These are phyloP conservation scores for Kodamaea derodonti DNA, from an alignment of 1,139 yeast species.

Conservation along the genomic window DNA sequence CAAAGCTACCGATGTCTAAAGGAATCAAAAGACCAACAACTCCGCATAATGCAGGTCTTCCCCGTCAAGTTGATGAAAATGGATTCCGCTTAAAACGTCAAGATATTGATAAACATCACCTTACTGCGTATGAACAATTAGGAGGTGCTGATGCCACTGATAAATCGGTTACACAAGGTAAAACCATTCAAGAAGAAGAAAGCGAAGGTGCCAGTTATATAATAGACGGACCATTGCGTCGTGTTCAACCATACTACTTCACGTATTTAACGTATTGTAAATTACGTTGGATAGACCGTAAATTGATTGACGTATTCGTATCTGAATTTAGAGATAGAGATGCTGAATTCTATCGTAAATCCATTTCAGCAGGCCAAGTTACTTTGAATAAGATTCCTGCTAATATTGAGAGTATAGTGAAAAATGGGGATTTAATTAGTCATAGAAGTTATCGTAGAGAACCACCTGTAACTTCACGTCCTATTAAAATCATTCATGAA, in stretches of 20 bases:
- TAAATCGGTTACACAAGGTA: conserved; percentile 22
- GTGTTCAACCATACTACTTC: conserved; percentile 81
- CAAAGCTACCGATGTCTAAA: conserved; percentile 1
- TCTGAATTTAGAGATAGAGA: conserved; percentile 83
- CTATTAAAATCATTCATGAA: conserved; percentile 70
- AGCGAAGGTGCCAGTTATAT: conserved; percentile 49
- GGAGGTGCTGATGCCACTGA: conserved; percentile 31
- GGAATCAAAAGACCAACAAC: conserved; percentile 22
- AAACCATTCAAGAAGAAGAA: conserved; percentile 53
- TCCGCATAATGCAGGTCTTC: conserved; percentile 16
- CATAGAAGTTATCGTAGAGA: conserved; percentile 89
- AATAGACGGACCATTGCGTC: conserved; percentile 59
- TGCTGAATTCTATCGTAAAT: conserved; percentile 60
- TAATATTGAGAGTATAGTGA: conserved; percentile 57
- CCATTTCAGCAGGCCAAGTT: conserved; percentile 73
- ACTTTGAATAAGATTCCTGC: conserved; percentile 66
- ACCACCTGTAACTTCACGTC: conserved; percentile 76
- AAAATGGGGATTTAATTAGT: conserved; percentile 80
- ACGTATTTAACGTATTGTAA: conserved; percentile 91
- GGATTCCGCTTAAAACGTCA: conserved; percentile 51
- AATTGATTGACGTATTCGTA: conserved; percentile 72
- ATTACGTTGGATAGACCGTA: conserved; percentile 82
- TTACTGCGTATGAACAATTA: conserved; percentile 40
- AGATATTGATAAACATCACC: conserved; percentile 37
- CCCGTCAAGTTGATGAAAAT: conserved; percentile 33